Evolutionary conservation across 140 eudicot species (phyloP).

Genomic region (Ambrosia hybrid): DNA sequence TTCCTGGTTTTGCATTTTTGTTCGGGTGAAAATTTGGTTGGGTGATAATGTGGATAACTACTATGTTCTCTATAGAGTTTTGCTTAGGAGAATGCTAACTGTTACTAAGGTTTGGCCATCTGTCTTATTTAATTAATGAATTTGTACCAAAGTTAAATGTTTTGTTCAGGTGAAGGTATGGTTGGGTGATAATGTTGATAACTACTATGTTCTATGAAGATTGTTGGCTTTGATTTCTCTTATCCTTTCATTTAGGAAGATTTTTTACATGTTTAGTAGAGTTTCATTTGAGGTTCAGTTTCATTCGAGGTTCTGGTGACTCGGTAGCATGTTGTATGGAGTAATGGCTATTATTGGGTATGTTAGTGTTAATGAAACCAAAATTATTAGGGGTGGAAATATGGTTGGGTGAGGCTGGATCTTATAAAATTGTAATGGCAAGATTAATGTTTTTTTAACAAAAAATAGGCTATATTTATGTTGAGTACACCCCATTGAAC

Average conservation of each 20-base stretch:
- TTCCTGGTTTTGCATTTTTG: not conserved
- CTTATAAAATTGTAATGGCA: too few species aligned
- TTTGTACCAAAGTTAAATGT: constrained; percentile 4
- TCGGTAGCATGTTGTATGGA: constrained; percentile 7
- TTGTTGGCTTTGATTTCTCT: constrained; percentile 3
- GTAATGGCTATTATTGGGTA: constrained; percentile 5
- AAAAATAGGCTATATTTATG: too few species aligned
- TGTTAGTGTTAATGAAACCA: not conserved
- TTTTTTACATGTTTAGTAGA: not conserved
- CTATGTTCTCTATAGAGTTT: constrained; percentile 81
- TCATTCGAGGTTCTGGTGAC: not conserved
- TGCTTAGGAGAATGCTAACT: constrained; percentile 93
- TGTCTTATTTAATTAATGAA: not conserved
- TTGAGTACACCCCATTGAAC: too few species aligned
- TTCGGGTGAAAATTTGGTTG: constrained; percentile 89
- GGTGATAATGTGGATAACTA: constrained; percentile 96
- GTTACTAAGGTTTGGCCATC: constrained; percentile 66
- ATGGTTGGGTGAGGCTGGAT: too few species aligned
- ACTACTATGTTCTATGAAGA: too few species aligned
- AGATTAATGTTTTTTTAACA: too few species aligned
- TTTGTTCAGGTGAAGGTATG: not conserved
- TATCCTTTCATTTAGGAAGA: not conserved
- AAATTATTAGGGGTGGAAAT: too few species aligned
- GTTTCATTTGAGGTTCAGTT: not conserved
- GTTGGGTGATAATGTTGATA: too few species aligned